Conservation (phyloP, 2,329 filamentous ascomycete species). For the Paraphaeosphaeria sporulosa region DNA sequence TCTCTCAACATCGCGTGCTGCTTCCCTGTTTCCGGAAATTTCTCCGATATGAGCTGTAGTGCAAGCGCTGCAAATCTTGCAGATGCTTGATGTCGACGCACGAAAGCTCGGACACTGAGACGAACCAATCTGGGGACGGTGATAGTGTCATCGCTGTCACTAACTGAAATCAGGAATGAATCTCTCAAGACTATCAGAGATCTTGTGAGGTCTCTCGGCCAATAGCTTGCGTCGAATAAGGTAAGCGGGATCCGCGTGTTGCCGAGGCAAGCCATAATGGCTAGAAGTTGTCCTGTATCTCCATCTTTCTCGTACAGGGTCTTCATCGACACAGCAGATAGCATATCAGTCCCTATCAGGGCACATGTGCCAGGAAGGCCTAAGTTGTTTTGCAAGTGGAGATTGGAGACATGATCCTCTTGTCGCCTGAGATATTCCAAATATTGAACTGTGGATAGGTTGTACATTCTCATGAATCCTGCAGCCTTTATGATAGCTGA, state of each 20-base stretch:
- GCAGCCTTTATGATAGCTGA: not conserved
- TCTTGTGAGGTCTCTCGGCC: not conserved
- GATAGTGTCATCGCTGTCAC: not conserved
- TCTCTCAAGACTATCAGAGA: not conserved
- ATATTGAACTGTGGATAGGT: not conserved
- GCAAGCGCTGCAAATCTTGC: not conserved
- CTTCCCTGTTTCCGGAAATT: constrained; percentile 7
- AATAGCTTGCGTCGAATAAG: not conserved
- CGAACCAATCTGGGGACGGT: not conserved
- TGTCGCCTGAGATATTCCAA: not conserved
- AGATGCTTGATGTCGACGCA: not conserved
- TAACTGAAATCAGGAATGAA: not conserved
- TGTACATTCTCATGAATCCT: not conserved
- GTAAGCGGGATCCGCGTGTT: not conserved
- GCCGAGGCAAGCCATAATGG: not conserved
- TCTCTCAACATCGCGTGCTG: constrained; percentile 3
- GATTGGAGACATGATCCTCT: not conserved
- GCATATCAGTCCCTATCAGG: not conserved
- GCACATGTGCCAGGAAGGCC: not conserved
- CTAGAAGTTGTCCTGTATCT: not conserved
- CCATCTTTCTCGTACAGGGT: not conserved
- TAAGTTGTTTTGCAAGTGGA: not conserved
- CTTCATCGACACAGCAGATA: not conserved
- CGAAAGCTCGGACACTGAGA: not conserved
- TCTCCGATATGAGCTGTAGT: not conserved